phyloP scores from a whole-genome alignment of 345 rosid genomes.

The Diplotaxis tenuifolia region DNA sequence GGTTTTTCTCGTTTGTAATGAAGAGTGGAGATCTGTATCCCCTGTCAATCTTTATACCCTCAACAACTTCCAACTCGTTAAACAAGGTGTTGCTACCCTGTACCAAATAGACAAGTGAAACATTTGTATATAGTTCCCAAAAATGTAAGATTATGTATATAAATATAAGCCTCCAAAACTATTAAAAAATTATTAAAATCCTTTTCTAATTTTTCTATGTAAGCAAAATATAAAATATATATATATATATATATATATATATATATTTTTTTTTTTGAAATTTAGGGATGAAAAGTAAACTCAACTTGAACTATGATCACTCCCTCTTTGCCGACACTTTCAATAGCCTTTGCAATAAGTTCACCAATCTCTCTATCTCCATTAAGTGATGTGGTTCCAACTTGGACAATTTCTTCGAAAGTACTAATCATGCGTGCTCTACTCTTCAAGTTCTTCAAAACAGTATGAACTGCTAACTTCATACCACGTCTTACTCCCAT shows the following conservation, averaged over 20 bases:
- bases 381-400: slow-evolving; percentile 96
- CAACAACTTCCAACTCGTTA: slow-evolving; percentile 96
- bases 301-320: slow-evolving; percentile 92
- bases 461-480: slow-evolving; percentile 87
- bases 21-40: slow-evolving; percentile 98
- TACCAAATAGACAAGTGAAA: too few species aligned
- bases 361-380: slow-evolving; percentile 99
- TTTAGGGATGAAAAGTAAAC: too few species aligned
- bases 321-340: slow-evolving; percentile 99
- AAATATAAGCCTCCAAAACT: too few species aligned
- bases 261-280: too few species aligned
- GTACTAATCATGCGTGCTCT: slow-evolving; percentile 96
- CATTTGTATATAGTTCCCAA: too few species aligned
- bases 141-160: too few species aligned
- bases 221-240: too few species aligned
- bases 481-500: slow-evolving; percentile 98
- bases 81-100: slow-evolving; percentile 94
- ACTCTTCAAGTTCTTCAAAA: slow-evolving; percentile 86
- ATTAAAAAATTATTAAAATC: too few species aligned
- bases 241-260: too few species aligned
- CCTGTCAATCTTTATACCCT: slow-evolving; percentile 98
- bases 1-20: slow-evolving; percentile 82
- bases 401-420: slow-evolving; percentile 96
- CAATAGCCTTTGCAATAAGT: slow-evolving; percentile 98
- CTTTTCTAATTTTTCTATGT: too few species aligned